Base-by-base conservation (phyloP, 139 green algal genomes). In the Raphidocelis subcapitata region DNA sequence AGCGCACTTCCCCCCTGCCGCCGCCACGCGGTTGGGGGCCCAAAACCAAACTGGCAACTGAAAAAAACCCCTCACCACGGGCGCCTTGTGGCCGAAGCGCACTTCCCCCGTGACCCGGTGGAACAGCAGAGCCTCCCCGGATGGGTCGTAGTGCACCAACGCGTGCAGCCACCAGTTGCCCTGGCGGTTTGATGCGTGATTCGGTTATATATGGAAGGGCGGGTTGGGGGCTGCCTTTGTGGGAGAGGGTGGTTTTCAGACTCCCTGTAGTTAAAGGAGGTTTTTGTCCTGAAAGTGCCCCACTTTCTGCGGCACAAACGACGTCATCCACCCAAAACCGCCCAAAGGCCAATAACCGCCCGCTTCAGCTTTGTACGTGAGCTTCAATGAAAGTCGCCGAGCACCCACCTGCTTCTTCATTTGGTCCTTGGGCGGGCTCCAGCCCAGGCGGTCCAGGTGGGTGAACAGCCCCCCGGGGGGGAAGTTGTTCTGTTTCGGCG, bases 91-190 rank as follows among this genome's bases (percentile, higher is more conserved):
- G 8, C 14, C 23, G 12, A 70, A 24, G 23, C 21, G 14, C 16
- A 76, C 59, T 24, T 76, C 69, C n/a, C 70, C 70, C 3, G 70
- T 76, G 15, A 76, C 70, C 26, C 70, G 36, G 44, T 76, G 70
- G 41, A 76, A 28, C 29, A 70, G 60, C 46, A 69, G 47, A 41
- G 62, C 41, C 60, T 76, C 60, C 24, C 46, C 33, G 15, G 59
- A 2, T 24, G 64, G 23, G 24, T 63, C 70, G 23, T 76, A 76
- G 31, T 76, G 70, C 70, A 52, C 60, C 28, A 76, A 41, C 3
- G 55, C 70, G 4, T 76, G 41, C 70, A 76, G 70, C 70, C 70
- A 76, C 70, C 70, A 76, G 60, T 76, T 76, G 23, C 70, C 70
- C 46, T 61, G 54, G 10, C 5, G 5, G 54, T 14, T 14, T 8